Evolutionary conservation across 768 basidiomycete genomes (phyloP).

Genomic region (Lyophyllum atratum): DNA sequence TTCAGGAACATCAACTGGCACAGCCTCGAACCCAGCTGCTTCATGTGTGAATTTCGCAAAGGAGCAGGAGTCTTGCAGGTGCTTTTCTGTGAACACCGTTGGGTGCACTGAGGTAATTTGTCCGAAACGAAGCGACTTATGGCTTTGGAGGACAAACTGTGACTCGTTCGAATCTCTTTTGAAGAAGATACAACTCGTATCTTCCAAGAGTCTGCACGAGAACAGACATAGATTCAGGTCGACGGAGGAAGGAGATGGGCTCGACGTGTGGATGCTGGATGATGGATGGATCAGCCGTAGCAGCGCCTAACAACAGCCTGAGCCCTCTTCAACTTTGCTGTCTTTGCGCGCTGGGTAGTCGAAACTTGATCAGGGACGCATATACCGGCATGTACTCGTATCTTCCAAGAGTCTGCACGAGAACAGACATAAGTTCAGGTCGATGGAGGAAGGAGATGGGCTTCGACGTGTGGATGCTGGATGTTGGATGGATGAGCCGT

Average conservation of each 20-base stretch:
- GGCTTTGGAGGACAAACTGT: too few relatives aligned
- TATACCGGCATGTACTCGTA: background rate
- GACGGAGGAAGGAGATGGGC: background rate
- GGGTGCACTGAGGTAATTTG: too few relatives aligned
- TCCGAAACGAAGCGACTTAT: too few relatives aligned
- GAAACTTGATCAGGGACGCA: background rate
- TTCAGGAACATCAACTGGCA: too few relatives aligned
- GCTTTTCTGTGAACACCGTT: too few relatives aligned
- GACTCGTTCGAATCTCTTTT: too few relatives aligned
- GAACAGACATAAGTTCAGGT: background rate
- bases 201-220: background rate
- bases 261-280: background rate
- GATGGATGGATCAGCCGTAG: background rate
- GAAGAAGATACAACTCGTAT: too few relatives aligned
- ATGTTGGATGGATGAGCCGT: background rate
- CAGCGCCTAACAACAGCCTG: background rate
- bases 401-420: background rate
- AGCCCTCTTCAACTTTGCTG: background rate
- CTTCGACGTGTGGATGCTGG: background rate
- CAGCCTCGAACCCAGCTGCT: too few relatives aligned
- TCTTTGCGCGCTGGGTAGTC: background rate
- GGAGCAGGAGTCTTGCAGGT: too few relatives aligned
- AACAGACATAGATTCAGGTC: background rate
- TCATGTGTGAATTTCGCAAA: too few relatives aligned
- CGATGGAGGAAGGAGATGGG: background rate